Percentiles rank a stretch among this genome's conserved stretches.
phyloP scores from a whole-genome alignment of 2,329 filamentous ascomycete genomes.

The Cryphonectria parasitica region DNA sequence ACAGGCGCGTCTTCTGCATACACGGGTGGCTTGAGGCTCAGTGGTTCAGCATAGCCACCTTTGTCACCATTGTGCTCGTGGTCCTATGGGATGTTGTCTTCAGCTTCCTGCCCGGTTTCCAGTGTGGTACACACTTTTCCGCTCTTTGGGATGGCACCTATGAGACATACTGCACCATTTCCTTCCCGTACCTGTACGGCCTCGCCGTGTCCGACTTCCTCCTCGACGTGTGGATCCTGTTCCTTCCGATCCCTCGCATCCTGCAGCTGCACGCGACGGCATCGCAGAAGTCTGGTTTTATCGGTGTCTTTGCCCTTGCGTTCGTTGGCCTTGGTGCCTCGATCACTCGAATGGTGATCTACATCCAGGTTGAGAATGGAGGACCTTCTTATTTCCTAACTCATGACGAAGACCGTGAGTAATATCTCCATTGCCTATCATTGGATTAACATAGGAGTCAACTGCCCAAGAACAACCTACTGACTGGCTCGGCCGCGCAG shows the following conservation, averaged over 20 bases:
- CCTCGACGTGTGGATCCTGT: slow-evolving; percentile 32
- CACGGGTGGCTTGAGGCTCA: slow-evolving; percentile 7
- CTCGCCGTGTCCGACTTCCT: slow-evolving; percentile 32
- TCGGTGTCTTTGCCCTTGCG: slow-evolving; percentile 29
- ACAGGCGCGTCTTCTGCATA: slow-evolving; percentile 32
- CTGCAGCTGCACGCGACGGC: slow-evolving; percentile 20
- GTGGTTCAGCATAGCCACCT: slow-evolving; percentile 26
- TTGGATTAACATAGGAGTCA: background rate
- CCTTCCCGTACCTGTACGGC: slow-evolving; percentile 30
- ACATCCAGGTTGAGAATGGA: slow-evolving; percentile 17
- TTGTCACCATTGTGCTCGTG: slow-evolving; percentile 25
- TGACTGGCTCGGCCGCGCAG: slow-evolving; percentile 3
- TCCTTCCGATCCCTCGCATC: slow-evolving; percentile 29
- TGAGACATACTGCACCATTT: slow-evolving; percentile 31
- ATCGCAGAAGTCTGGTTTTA: slow-evolving; percentile 16
- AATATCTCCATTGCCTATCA: background rate
- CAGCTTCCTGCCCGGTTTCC: slow-evolving; percentile 31
- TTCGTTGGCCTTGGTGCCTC: slow-evolving; percentile 25
- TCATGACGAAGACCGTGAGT: slow-evolving; percentile 13
- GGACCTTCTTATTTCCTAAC: slow-evolving; percentile 4
- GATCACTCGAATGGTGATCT: slow-evolving; percentile 20
- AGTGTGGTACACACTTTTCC: slow-evolving; percentile 33
- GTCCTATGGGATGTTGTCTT: slow-evolving; percentile 31
- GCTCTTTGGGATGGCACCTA: slow-evolving; percentile 33
- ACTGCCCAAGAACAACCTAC: background rate